A percentile compares a stretch with the other conserved stretches of the same genome.
Evolutionary conservation across 2,329 filamentous ascomycete genomes (phyloP).

Genomic region (Fusarium liriodendri): DNA sequence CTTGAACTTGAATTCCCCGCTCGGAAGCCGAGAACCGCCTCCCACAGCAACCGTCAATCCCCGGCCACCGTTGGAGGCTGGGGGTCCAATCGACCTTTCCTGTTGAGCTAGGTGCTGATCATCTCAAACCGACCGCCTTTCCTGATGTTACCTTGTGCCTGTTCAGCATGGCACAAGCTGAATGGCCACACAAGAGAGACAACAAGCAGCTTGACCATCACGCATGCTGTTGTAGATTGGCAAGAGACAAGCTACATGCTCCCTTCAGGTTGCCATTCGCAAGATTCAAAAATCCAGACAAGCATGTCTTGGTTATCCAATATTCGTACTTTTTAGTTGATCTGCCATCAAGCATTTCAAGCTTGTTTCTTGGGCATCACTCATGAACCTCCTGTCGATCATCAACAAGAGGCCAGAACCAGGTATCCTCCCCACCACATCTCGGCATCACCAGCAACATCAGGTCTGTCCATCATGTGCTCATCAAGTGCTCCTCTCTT

Average conservation of each 20-base stretch:
- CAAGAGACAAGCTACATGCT: neutral
- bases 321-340: slow-evolving; percentile 19
- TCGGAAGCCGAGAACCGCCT: slow-evolving; percentile 42
- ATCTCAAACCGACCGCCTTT: slow-evolving; percentile 1
- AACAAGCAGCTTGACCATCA: neutral
- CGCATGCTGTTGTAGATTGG: neutral
- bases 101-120: slow-evolving; percentile 17
- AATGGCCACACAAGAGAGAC: neutral
- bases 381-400: slow-evolving; percentile 21
- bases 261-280: neutral
- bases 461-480: slow-evolving; percentile 35
- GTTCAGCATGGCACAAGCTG: neutral
- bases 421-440: slow-evolving; percentile 23
- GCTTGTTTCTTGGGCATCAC: slow-evolving; percentile 22
- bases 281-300: neutral
- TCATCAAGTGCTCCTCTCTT: slow-evolving; percentile 46
- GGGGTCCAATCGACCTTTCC: slow-evolving; percentile 23
- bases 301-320: neutral
- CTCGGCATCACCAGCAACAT: slow-evolving; percentile 30
- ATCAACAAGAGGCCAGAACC: slow-evolving; percentile 10
- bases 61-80: slow-evolving; percentile 3
- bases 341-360: slow-evolving; percentile 10
- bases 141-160: neutral
- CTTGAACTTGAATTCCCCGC: slow-evolving; percentile 23
- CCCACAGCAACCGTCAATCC: slow-evolving; percentile 3